Base-by-base conservation (phyloP, 257 asterid genomes). In the Solanum clarkiae region DNA sequence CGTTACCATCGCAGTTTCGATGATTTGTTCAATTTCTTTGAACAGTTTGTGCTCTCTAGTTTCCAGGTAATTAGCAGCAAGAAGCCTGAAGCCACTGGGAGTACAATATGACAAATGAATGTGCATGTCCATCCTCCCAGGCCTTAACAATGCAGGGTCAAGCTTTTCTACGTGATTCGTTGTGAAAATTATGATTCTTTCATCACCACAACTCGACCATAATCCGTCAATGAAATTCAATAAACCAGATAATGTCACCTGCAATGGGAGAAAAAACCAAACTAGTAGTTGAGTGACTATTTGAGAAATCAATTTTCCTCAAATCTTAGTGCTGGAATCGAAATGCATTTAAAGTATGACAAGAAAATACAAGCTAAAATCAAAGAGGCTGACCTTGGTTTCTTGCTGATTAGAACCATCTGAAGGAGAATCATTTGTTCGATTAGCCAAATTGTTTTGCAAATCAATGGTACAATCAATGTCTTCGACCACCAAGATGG, bases 71-170 rank as follows among this genome's bases (percentile, higher is more conserved):
- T 92, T 93, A 4, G 82, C 36, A 8, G 97, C 95, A 86, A 94
- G 82, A 54, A 86, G 80, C n/a, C 86, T 89, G 87, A 93, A 94
- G 16, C 95, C 98, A 68, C 80, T 55, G 13, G 93, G 91, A 0
- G 92, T 90, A 84, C 94, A 92, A 75, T 93, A 92, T 0, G 98
- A 94, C 91, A 92, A 88, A 82, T 92, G 85, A n/a, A 94, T 87
- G 86, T 93, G 98, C 80, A 92, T 89, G 74, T 94, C 98, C 98
- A 94, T 94, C 2, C 96, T 88, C 2, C 97, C 94, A 0, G 98
- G 95, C 8, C 97, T 90, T 29, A 93, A 82, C 66, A 94, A 72
- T 0, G 96, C 97, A 6, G 94, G 93, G 65, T 94, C 97, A 2
- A 93, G 88, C 90, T 91, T 91, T 18, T 93, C 95, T 1, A 87